A percentile compares a stretch with the other conserved stretches of the same genome.
phyloP scores from a whole-genome alignment of 305 asterid species.

The Solanum hybrid region DNA sequence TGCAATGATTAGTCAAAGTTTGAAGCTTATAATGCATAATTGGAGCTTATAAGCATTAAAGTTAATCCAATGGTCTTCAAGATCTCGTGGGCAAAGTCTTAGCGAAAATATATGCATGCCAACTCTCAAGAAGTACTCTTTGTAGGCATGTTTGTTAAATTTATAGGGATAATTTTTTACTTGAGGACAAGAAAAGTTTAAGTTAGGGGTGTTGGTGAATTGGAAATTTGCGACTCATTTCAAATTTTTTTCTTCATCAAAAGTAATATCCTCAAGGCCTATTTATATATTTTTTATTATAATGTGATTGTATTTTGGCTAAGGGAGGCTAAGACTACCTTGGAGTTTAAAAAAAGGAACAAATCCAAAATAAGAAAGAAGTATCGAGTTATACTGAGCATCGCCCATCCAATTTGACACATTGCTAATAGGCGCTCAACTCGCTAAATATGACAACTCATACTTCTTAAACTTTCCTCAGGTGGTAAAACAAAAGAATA shows the following conservation, averaged over 20 bases:
- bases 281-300: too few relatives aligned
- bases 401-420: background rate
- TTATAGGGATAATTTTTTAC: background rate
- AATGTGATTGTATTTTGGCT: background rate
- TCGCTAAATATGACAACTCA: background rate
- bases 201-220: background rate
- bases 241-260: too few relatives aligned
- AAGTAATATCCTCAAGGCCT: background rate
- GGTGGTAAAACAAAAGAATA: background rate
- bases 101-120: background rate
- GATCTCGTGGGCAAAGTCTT: background rate
- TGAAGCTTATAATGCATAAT: background rate
- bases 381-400: background rate
- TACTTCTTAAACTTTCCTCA: background rate
- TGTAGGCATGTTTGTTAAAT: too few relatives aligned
- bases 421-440: background rate
- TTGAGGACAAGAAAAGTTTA: background rate
- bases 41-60: background rate
- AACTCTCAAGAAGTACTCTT: background rate
- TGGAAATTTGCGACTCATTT: background rate
- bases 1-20: background rate
- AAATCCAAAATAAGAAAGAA: background rate
- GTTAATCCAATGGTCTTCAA: background rate
- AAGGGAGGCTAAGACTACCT: background rate
- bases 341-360: background rate